phyloP scores from a whole-genome alignment of 208 protist genomes.

The Leishmania aethiopica region DNA sequence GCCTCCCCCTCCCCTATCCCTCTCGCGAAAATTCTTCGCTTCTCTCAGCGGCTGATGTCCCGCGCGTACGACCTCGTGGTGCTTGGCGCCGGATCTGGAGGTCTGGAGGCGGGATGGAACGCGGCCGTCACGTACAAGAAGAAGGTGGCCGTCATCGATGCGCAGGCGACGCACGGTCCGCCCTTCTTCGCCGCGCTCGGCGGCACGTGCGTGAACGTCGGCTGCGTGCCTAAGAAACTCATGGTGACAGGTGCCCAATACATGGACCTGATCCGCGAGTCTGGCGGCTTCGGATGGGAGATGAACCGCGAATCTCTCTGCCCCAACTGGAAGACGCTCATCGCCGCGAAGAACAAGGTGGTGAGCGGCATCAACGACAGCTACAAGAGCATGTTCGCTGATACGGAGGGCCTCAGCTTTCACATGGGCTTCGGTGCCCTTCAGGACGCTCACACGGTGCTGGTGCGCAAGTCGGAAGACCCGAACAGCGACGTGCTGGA shows the following conservation, averaged over 20 bases:
- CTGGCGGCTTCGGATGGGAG: constrained; percentile 84
- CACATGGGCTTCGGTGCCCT: constrained; percentile 81
- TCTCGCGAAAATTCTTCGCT: constrained; percentile 55
- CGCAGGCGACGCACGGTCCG: constrained; percentile 79
- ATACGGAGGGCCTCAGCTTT: constrained; percentile 87
- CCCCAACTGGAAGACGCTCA: constrained; percentile 88
- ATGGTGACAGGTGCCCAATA: constrained; percentile 89
- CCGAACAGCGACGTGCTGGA: constrained; percentile 54
- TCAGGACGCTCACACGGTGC: constrained; percentile 72
- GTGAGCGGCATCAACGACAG: constrained; percentile 89
- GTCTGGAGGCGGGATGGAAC: constrained; percentile 88
- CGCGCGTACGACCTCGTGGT: constrained; percentile 90
- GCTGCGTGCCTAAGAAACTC: constrained; percentile 91
- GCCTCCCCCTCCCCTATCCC: neutral
- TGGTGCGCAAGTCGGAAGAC: constrained; percentile 64
- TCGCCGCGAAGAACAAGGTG: constrained; percentile 87
- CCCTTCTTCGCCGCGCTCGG: constrained; percentile 80
- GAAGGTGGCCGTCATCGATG: constrained; percentile 88
- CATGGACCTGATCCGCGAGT: constrained; percentile 79
- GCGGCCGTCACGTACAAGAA: constrained; percentile 83
- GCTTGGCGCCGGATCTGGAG: constrained; percentile 88
- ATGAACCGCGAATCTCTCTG: constrained; percentile 44
- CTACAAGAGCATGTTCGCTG: constrained; percentile 90
- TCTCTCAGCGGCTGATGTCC: constrained; percentile 45
- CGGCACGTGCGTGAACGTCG: constrained; percentile 89